Evolutionary conservation across 352 stramenopile species (phyloP), one percentile per base, ranked within the genome.

Genomic region (Blastocystis sp.): DNA sequence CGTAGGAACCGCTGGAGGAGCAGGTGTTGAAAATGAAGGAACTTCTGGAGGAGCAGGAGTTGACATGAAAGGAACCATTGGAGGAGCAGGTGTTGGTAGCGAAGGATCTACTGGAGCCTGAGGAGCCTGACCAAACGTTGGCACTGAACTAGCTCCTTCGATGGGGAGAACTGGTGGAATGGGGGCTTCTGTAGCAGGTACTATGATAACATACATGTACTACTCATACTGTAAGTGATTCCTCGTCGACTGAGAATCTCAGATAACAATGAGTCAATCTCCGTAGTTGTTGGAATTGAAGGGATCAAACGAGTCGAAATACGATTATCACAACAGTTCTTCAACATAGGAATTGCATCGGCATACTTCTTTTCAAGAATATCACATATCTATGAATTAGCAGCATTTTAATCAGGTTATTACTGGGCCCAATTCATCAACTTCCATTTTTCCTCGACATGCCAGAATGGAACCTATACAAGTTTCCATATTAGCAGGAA

Each of bases 401-500:
- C 11, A 27, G 3, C 1, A 54, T 49, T 49, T 32, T 9, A 75
- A 49, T 27, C 39, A 6, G 4, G 3, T 46, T 46, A 2, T 9
- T 46, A 75, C 63, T 27, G 29, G 19, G 5, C 14, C 24, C 32
- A 75, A 19, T 46, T 75, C 63, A 19, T 49, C 32, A 54, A 75
- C 29, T 21, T 75, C 63, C 32, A 75, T 9, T n/a, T 54, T 49
- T 11, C 37, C 37, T n/a, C 29, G 19, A 46, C 63, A 75, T 16
- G 27, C 29, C 3, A 75, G 29, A n/a, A 75, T 75, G 0, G 63
- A 54, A 24, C 63, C 63, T 16, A 75, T 75, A 54, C 63, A 75
- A 3, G 32, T 49, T 29, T 75, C 63, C 63, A 75, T 49, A 42
- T 75, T 75, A 6, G 16, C n/a, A 19, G 63, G 63, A 75, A 54